Evolutionary conservation across 495 filamentous ascomycete genomes (phyloP).

Genomic region (Xylaria castorea): DNA sequence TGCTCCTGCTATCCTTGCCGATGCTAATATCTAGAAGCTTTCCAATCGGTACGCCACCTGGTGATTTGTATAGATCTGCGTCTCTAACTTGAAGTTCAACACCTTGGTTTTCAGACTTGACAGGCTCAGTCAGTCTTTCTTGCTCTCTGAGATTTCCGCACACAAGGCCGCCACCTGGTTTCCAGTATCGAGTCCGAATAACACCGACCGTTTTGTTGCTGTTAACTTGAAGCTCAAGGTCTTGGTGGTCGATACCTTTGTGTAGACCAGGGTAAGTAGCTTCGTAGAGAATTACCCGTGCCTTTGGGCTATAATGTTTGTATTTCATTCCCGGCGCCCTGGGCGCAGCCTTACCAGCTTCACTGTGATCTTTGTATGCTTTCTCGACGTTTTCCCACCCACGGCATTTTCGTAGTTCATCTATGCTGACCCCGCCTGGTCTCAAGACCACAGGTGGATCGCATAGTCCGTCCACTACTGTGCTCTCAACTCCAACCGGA

Average conservation of each 20-base stretch:
- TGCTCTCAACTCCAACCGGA: slow-evolving; percentile 91
- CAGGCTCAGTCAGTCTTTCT: slow-evolving; percentile 22
- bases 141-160: slow-evolving; percentile 32
- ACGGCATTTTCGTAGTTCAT: slow-evolving; percentile 71
- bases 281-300: slow-evolving; percentile 85
- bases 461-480: slow-evolving; percentile 90
- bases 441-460: slow-evolving; percentile 80
- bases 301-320: slow-evolving; percentile 93
- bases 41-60: slow-evolving; percentile 36
- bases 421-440: slow-evolving; percentile 90
- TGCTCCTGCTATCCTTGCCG: slow-evolving; percentile 69
- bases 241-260: slow-evolving; percentile 29
- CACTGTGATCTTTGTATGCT: slow-evolving; percentile 74
- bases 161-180: slow-evolving; percentile 41
- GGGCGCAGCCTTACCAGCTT: slow-evolving; percentile 63
- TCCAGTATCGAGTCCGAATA: slow-evolving; percentile 55
- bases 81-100: slow-evolving; percentile 43
- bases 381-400: slow-evolving; percentile 82
- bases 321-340: slow-evolving; percentile 99
- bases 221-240: slow-evolving; percentile 22
- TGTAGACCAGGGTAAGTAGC: slow-evolving; percentile 32
- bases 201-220: slow-evolving; percentile 41
- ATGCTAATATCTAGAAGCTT: slow-evolving; percentile 66
- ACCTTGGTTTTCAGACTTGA: slow-evolving; percentile 27
- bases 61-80: slow-evolving; percentile 38